Conservation (phyloP, 495 filamentous ascomycete species). For the Rhypophila decipiens region DNA sequence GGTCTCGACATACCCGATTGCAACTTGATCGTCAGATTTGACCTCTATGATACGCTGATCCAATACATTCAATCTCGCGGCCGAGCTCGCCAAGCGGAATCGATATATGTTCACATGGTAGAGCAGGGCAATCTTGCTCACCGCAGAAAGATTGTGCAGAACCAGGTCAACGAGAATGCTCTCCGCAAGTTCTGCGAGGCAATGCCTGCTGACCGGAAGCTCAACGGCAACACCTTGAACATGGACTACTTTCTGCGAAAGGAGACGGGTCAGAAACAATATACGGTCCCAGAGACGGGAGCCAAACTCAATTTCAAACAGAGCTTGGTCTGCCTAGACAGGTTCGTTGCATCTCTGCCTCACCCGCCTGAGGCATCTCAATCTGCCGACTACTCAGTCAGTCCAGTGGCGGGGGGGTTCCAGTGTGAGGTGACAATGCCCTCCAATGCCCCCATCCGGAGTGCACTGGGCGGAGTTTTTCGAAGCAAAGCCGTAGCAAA, state of each 20-base stretch:
- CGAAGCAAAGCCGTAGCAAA: conserved; percentile 73
- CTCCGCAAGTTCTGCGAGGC: conserved; percentile 70
- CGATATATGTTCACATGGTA: conserved; percentile 78
- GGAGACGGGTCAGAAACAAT: conserved; percentile 51
- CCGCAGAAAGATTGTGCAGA: conserved; percentile 47
- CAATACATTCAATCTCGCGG: conserved; percentile 94
- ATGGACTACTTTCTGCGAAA: conserved; percentile 49
- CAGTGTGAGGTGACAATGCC: conserved; percentile 80
- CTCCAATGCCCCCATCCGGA: conserved; percentile 63
- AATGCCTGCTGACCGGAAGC: conserved; percentile 67
- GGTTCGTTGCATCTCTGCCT: conserved; percentile 51
- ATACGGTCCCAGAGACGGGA: conserved; percentile 59
- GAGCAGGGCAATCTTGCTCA: conserved; percentile 63
- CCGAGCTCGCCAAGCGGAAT: conserved; percentile 70
- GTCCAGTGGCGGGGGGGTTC: conserved; percentile 52
- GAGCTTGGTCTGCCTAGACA: conserved; percentile 57
- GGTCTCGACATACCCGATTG: conserved; percentile 95
- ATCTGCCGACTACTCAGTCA: conserved; percentile 59
- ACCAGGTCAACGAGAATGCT: conserved; percentile 42
- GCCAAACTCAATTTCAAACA: conserved; percentile 77
- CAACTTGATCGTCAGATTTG: conserved; percentile 83
- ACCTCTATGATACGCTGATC: conserved; percentile 86
- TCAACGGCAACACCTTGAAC: conserved; percentile 56
- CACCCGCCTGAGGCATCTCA: conserved; percentile 49
- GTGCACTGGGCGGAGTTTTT: conserved; percentile 53